Base-by-base conservation (phyloP, 441 rosid genomes). In the Flueggea neowawraea region DNA sequence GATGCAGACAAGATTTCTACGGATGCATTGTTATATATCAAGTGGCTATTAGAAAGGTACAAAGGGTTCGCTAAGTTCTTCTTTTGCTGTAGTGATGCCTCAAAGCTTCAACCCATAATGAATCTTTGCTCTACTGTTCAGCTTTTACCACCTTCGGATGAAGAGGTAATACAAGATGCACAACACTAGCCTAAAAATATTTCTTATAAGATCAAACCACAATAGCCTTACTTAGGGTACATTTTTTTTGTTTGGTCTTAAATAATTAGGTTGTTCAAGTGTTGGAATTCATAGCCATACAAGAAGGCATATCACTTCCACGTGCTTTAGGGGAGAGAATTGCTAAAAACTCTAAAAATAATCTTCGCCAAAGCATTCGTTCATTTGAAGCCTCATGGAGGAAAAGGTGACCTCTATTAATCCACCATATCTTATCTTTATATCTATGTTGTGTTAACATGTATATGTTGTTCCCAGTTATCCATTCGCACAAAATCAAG, bases 301-400 rank as follows among this genome's bases (percentile, higher is more conserved):
- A 69, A 62, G 83, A 86, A 74, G 76, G 82, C 58, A 69, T 78
- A 68, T 10, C 63, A 28, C n/a, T 84, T 67, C 82, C 87, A 0
- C 51, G 6, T 39, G 16, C 58, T 52, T 72, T 86, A n/a, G 86
- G 82, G 0, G 72, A 78, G 36, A 80, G 64, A 62, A 75, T 84
- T 6, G 80, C 84, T 12, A 56, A 59, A 12, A 60, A 66, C 3
- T 73, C 89, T 15, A 80, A 78, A 69, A 84, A 80, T 41, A 80
- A 84, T 71, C 82, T 86, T 7, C 85, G 87, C 14, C 89, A 84
- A 76, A 87, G 89, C 56, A 77, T 86, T 66, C 87, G 86, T 43
- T 84, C 87, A 6, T 80, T 82, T n/a, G 89, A 86, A 69, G 92
- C 87, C 50, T 70, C 80, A 52, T 69, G 81, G 70, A 74, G 59